These are phyloP conservation scores for Moricandia arvensis DNA, from an alignment of 345 rosid species.

Conservation along the genomic window DNA sequence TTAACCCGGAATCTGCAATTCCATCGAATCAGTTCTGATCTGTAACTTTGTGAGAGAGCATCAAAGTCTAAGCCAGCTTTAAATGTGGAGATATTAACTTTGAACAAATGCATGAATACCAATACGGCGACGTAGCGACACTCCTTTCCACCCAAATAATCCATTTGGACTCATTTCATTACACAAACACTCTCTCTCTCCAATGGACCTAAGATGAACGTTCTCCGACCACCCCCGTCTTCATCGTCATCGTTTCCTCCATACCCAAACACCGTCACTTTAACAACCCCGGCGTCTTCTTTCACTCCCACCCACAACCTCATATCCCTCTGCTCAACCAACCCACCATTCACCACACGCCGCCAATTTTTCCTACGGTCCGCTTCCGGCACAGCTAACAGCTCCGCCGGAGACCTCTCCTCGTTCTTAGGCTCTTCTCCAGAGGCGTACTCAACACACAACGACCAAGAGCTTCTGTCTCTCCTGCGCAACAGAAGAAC, in stretches of 20 bases:
- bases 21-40: no score
- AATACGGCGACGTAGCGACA: constrained; percentile 47
- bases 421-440: constrained; percentile 11
- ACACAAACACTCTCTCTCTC: background rate
- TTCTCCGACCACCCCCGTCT: constrained; percentile 41
- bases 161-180: constrained; percentile 12
- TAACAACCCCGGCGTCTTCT: background rate
- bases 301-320: constrained; percentile 13
- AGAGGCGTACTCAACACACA: constrained; percentile 21
- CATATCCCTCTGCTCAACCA: constrained; percentile 31
- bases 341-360: constrained; percentile 38
- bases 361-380: constrained; percentile 27
- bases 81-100: background rate
- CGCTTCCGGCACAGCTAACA: constrained; percentile 35
- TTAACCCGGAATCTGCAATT: no score
- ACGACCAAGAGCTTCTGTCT: constrained; percentile 60
- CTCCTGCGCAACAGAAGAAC: constrained; percentile 81
- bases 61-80: background rate
- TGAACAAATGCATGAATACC: constrained; percentile 1
- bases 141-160: constrained; percentile 47
- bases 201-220: constrained; percentile 70
- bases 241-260: constrained; percentile 37
- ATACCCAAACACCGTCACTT: background rate
- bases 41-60: no score
- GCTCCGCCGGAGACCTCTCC: constrained; percentile 35